Conservation (phyloP, 192 early-diverging fungal species). For the Podila verticillata region DNA sequence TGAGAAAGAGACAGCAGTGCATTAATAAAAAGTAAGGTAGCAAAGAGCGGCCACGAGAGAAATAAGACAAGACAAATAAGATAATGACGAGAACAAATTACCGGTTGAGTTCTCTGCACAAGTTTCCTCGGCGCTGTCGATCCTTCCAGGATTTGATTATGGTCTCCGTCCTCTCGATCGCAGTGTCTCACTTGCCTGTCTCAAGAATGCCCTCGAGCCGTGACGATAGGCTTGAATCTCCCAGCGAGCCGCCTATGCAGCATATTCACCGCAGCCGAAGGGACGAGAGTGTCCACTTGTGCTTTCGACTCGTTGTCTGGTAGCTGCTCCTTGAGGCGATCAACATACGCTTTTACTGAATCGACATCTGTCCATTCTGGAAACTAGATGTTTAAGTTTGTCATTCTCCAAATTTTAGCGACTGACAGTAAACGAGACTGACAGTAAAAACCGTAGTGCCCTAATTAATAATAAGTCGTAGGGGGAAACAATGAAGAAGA, state of each 20-base stretch:
- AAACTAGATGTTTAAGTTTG: conserved; percentile 21
- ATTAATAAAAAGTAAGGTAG: neutral
- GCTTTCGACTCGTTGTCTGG: conserved; percentile 13
- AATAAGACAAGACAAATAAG: no score
- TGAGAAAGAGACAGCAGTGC: no score
- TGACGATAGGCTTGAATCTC: neutral
- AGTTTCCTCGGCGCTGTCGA: conserved; percentile 9
- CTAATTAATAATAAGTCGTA: no score
- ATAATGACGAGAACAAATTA: no score
- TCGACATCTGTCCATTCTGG: conserved; percentile 11
- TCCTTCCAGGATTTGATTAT: conserved; percentile 15
- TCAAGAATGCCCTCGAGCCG: conserved; percentile 10
- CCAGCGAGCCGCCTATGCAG: conserved; percentile 1
- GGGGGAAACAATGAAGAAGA: no score
- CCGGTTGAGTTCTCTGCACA: conserved; percentile 8
- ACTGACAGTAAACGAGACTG: no score
- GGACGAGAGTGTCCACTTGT: conserved; percentile 12
- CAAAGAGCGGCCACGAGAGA: no score
- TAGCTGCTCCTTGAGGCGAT: conserved; percentile 18
- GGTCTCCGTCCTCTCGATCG: conserved; percentile 3
- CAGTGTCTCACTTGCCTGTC: neutral
- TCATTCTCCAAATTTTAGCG: no score
- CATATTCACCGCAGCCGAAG: conserved; percentile 9
- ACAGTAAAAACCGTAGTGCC: no score
- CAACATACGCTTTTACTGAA: conserved; percentile 11